These are phyloP conservation scores for Amylocystis lapponica DNA, from an alignment of 768 basidiomycete genomes.

Conservation along the genomic window DNA sequence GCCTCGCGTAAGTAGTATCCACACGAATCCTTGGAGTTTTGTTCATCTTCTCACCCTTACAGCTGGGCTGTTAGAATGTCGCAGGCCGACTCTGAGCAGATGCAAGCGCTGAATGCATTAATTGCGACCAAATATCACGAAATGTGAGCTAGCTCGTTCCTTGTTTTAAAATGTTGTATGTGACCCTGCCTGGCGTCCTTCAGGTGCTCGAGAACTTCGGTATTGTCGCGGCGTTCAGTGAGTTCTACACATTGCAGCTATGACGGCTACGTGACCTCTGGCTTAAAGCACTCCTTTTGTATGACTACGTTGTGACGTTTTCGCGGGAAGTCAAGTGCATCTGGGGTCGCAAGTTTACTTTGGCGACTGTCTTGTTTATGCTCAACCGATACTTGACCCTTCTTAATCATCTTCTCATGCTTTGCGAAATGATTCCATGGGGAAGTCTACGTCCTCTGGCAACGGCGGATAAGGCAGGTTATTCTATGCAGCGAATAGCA, in stretches of 20 bases:
- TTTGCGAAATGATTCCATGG: not conserved
- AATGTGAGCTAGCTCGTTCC: too few relatives aligned
- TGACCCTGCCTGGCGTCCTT: too few relatives aligned
- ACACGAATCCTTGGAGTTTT: too few relatives aligned
- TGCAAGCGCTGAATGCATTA: too few relatives aligned
- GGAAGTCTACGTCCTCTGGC: not conserved
- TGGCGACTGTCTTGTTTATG: not conserved
- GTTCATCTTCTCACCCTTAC: too few relatives aligned
- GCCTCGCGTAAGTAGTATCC: too few relatives aligned
- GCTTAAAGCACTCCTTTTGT: not conserved
- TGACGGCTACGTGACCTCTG: not conserved
- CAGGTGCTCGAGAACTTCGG: not conserved
- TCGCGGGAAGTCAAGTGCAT: not conserved
- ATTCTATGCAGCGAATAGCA: too few relatives aligned
- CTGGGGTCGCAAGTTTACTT: not conserved
- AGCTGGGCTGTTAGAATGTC: too few relatives aligned
- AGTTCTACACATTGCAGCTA: too few relatives aligned
- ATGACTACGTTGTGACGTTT: conserved; percentile 3
- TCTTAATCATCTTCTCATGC: not conserved
- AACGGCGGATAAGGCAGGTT: not conserved
- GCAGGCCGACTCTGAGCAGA: too few relatives aligned
- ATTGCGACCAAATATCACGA: too few relatives aligned
- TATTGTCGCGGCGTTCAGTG: not conserved
- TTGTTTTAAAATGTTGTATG: too few relatives aligned
- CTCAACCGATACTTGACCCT: not conserved